Evolutionary conservation across 345 rosid species (phyloP), one percentile per base, ranked within the genome.

Genomic region (Brassica napus): DNA sequence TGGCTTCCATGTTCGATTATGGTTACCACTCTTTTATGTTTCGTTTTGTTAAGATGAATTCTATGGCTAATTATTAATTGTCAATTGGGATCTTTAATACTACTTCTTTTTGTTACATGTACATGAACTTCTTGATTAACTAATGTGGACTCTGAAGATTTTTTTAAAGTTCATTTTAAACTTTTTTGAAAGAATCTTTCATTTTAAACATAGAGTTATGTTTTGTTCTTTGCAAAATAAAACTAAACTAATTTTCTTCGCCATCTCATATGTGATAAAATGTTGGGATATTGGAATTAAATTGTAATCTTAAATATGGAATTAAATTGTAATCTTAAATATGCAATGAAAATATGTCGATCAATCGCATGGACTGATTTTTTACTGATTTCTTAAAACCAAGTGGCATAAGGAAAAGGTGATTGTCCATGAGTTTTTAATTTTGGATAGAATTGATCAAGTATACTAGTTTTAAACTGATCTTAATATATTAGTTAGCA

Each of bases 1-100:
- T 85, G 86, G 85, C 78, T 28, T 79, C 82, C 85, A 82, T 79
- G 79, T 82, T 83, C 86, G 90, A 86, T 86, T 72, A 87, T 89
- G 90, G 85, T 82, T 87, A 65, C 86, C 87, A 79, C 83, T 73
- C 77, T 84, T 81, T 37, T 82, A 10, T 60, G 64, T 75, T 64
- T 71, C 3, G 7, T 30, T 54, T 65, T 57, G 32, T 58, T 70
- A 10, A 80, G 15, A 9, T 0, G 68, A 21, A 57, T 67, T 72
- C 42, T 4, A 5, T 65, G 55, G 62, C 18, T 65, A 6, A 16
- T 54, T 54, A 54, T 54, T 54, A 54, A 54, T 54, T 16, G 57
- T 54, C 24, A 54, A 54, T 54, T 54, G 60, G 23, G 24, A 1
- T 0, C 16, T 80, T 55, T 16, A 8, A 55, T 30, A 62, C 47